phyloP scores from a whole-genome alignment of 2,329 filamentous ascomycete species.

The Calonectria hawksworthii region DNA sequence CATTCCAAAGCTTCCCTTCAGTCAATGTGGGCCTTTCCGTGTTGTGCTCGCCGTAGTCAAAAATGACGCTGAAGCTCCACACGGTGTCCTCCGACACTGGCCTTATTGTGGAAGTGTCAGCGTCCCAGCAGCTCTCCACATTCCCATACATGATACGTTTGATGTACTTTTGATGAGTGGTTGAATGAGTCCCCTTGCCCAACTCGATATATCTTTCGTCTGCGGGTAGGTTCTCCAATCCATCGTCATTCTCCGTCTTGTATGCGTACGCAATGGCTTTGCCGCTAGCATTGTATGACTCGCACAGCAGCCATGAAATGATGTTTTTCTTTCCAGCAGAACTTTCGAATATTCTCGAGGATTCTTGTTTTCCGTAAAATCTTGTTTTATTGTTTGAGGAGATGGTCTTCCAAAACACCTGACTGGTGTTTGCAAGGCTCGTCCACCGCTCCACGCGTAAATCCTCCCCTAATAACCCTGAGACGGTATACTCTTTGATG shows the following conservation, averaged over 20 bases:
- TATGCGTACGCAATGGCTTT: background rate
- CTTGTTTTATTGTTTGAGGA: too few relatives aligned
- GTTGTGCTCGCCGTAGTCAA: background rate
- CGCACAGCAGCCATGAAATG: background rate
- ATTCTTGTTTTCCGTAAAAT: too few relatives aligned
- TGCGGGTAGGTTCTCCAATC: background rate
- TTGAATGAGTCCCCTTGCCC: background rate
- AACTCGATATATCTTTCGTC: background rate
- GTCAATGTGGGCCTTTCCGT: background rate
- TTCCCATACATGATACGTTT: background rate
- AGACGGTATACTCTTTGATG: too few relatives aligned
- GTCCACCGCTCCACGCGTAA: too few relatives aligned
- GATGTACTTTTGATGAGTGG: background rate
- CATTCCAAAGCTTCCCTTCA: background rate
- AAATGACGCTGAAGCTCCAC: background rate
- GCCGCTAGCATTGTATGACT: background rate
- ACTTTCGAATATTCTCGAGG: too few relatives aligned
- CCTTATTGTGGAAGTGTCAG: background rate
- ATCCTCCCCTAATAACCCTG: too few relatives aligned
- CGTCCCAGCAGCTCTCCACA: background rate
- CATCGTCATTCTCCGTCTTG: background rate
- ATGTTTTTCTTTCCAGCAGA: too few relatives aligned
- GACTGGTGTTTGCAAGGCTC: too few relatives aligned
- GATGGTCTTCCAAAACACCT: too few relatives aligned
- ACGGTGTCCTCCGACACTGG: background rate